Conservation (phyloP, 306 rosid genomes). For the Castanea crenata region DNA sequence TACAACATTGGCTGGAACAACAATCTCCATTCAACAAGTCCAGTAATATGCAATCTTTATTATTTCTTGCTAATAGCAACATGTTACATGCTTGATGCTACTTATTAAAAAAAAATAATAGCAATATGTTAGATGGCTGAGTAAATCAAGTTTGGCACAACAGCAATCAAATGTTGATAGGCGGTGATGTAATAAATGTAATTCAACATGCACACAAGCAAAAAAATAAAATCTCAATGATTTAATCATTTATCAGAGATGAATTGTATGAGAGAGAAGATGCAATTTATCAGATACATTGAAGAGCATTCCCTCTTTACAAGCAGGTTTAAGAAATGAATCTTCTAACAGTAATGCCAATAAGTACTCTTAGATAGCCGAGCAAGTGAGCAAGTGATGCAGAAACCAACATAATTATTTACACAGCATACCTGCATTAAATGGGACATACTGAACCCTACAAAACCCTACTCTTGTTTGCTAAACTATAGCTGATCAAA, state of each 20-base stretch:
- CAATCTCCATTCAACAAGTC: background rate
- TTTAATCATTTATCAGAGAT: background rate
- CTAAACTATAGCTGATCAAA: slow-evolving; percentile 24
- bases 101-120: too few species aligned
- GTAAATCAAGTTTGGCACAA: background rate
- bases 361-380: slow-evolving; percentile 5
- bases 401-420: slow-evolving; percentile 32
- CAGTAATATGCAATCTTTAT: background rate
- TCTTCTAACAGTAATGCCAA: slow-evolving; percentile 3
- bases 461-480: slow-evolving; percentile 27
- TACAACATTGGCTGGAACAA: background rate
- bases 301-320: slow-evolving; percentile 4
- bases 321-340: slow-evolving; percentile 13
- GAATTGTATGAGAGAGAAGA: background rate
- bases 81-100: background rate
- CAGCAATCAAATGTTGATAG: background rate
- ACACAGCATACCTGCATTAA: slow-evolving; percentile 35
- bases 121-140: background rate
- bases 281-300: slow-evolving; percentile 6
- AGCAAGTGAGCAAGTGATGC: slow-evolving; percentile 11
- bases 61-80: background rate
- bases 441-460: slow-evolving; percentile 16
- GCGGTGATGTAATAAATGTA: background rate
- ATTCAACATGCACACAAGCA: background rate
- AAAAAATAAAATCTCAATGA: background rate